Evolutionary conservation across 805 yeast genomes (phyloP).

Genomic region (Candida anglica): DNA sequence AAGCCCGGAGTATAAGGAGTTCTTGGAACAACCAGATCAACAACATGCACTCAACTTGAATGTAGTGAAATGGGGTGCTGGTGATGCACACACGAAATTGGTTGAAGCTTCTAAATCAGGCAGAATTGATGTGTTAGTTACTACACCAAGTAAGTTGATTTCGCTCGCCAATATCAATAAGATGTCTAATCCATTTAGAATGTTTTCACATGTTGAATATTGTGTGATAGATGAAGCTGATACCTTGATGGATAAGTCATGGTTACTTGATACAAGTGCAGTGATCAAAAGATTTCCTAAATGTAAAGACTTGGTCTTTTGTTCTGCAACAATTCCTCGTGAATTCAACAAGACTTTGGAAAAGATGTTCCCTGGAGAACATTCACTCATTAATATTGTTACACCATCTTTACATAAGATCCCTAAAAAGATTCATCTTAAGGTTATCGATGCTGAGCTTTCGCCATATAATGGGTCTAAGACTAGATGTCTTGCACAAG

Average conservation of each 20-base stretch:
- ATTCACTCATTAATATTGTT: constrained; percentile 50
- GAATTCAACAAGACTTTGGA: constrained; percentile 63
- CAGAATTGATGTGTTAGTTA: constrained; percentile 73
- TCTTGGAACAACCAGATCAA: constrained; percentile 19
- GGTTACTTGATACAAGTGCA: constrained; percentile 59
- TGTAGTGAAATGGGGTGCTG: constrained; percentile 59
- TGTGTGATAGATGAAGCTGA: constrained; percentile 93
- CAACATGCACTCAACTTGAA: constrained; percentile 35
- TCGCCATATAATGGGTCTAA: constrained; percentile 84
- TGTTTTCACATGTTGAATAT: constrained; percentile 46
- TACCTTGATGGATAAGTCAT: constrained; percentile 79
- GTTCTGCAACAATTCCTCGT: constrained; percentile 88
- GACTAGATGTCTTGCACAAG: constrained; percentile 81
- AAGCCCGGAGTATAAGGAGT: constrained; percentile 15
- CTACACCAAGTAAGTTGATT: constrained; percentile 79
- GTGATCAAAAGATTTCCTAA: constrained; percentile 50
- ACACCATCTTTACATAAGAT: constrained; percentile 82
- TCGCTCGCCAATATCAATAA: constrained; percentile 30
- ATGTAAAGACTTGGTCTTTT: constrained; percentile 63
- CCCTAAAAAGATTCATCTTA: constrained; percentile 71
- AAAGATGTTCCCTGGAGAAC: constrained; percentile 57
- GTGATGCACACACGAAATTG: constrained; percentile 51
- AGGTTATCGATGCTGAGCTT: constrained; percentile 69
- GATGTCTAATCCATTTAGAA: constrained; percentile 26
- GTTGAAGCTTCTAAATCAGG: constrained; percentile 37